Evolutionary conservation across 1,139 yeast genomes (phyloP), one percentile per base, ranked within the genome.

Genomic region (Debaryomycetaceae sp.): DNA sequence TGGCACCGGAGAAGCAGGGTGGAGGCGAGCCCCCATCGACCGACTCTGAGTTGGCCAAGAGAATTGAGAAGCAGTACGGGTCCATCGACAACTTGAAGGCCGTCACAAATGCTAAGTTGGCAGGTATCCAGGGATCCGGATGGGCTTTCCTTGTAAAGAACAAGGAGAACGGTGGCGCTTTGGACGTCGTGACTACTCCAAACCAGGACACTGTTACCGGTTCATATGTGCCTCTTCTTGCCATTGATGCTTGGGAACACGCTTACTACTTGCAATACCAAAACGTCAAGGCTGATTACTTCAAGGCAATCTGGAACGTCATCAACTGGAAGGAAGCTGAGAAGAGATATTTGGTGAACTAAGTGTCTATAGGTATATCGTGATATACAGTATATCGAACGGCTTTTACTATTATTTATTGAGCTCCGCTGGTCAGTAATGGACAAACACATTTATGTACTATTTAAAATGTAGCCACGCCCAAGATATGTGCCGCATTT

Each of bases 221-320:
- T 37, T 74, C 80, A 30, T 77, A 80, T 63, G 77, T 82, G 45
- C 97, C 97, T 42, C 75, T 91, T 66, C 79, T 91, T 49, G 98
- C 97, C 44, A 88, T 91, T 65, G 98, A 91, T 63, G 97, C 98
- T 50, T 91, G 98, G 98, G 98, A 91, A 71, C 98, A 91, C 64
- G 97, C 98, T 45, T 91, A 90, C 77, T 91, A 91, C 80, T 78
- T 91, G 71, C 97, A 91, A 71, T 91, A 91, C 77, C 87, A 88
- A 72, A 91, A 91, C 73, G 93, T 85, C 65, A 91, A 91, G 79
- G 96, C 72, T 41, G 97, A 91, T 66, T 91, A 91, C 75, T 91
- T 91, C 81, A 85, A 89, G 73, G 95, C 96, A 50, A 87, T 91
- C 68, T 91, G 98, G 98, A 86, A 88, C 63, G 97, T 91, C 43